Conservation (phyloP, 352 stramenopile species). For the Pythium brachiatum region DNA sequence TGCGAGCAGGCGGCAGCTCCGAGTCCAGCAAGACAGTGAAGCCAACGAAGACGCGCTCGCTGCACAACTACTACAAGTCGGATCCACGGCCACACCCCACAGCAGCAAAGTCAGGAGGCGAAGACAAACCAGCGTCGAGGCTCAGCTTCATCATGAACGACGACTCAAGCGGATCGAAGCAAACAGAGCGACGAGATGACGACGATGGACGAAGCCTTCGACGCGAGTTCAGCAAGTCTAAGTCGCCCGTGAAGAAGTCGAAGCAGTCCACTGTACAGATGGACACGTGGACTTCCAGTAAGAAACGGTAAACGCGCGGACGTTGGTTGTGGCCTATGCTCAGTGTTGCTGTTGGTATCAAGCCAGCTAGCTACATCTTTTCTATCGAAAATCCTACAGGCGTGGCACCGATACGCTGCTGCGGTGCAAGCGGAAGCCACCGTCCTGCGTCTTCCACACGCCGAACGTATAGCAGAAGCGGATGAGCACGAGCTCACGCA, state of each 20-base stretch:
- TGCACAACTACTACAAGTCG: conserved; percentile 12
- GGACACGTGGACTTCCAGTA: conserved; percentile 15
- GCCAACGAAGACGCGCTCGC: background rate
- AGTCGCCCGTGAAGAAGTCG: conserved; percentile 10
- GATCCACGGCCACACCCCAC: background rate
- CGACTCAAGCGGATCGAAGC: background rate
- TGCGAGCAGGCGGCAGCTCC: background rate
- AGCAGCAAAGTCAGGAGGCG: background rate
- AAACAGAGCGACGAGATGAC: background rate
- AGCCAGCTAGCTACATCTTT: background rate
- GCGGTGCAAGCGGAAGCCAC: conserved; percentile 53
- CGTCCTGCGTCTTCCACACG: conserved; percentile 79
- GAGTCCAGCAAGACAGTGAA: background rate
- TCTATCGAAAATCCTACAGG: conserved; percentile 8
- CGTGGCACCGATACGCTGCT: conserved; percentile 22
- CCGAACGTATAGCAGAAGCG: conserved; percentile 88
- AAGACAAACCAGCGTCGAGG: background rate
- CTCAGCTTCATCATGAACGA: conserved; percentile 22
- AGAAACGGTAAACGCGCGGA: background rate
- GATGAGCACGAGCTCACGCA: conserved; percentile 91
- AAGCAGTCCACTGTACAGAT: background rate
- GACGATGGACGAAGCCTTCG: background rate
- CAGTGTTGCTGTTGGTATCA: background rate
- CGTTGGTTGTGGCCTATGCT: background rate
- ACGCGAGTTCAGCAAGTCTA: background rate